Evolutionary conservation across 2,329 filamentous ascomycete genomes (phyloP), one percentile per base, ranked within the genome.

Genomic region (Lithohypha guttulata): DNA sequence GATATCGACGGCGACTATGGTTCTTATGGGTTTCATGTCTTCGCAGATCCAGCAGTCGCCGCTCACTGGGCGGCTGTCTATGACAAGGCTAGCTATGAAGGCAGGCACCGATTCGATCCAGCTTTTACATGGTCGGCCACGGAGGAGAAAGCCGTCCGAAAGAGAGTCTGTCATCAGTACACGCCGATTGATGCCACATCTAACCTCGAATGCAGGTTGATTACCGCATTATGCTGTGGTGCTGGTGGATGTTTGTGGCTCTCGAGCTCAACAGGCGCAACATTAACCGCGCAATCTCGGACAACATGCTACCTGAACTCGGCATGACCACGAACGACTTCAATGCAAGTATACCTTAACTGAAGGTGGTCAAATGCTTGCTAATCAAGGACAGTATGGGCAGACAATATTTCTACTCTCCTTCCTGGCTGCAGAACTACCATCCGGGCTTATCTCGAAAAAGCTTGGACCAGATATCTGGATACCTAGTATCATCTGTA

Each of bases 211-310:
- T 13, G 10, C 62, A 63, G 37, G 55, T 60, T 39, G 67, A 70
- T 45, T 39, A 64, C 4, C 39, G 32, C 32, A 52, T 58, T 41
- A 55, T 51, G 35, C 39, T 50, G 3, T 58, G 41, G 47, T 45
- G 47, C 49, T 71, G 69, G 40, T 52, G 73, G 25, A 73, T 73
- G 70, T 77, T 77, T 55, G 73, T 76, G 36, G 71, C 67, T 0
- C 58, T 77, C 2, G 70, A 77, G 49, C 58, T 77, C 2, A 73
- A 77, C 51, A 62, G 75, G 28, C 71, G 71, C 21, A 78, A 78
- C 49, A 59, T 78, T 11, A 45, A 42, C 39, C 75, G 74, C 45
- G 74, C 73, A 2, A 56, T 75, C 23, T 69, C 69, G 3, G 74
- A 78, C 50, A 69, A 74, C 49, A 58, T 79, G 41, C 61, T 80